Evolutionary conservation across 352 stramenopile species (phyloP), one percentile per base, ranked within the genome.

Genomic region (Pythium angustatum): DNA sequence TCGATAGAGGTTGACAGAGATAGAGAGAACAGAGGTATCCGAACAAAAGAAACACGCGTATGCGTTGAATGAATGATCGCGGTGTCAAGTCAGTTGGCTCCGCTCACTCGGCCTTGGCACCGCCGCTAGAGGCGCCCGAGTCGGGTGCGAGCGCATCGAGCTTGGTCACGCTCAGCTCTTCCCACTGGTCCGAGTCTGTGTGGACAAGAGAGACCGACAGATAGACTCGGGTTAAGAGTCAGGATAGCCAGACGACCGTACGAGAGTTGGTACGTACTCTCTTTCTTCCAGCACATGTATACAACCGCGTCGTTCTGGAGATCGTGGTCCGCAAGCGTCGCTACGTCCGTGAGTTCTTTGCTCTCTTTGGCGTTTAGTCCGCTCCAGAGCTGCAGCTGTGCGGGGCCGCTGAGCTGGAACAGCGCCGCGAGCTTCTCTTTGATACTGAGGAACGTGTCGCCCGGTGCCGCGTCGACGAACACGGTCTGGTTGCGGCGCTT

Each of bases 201-300:
- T 3, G 17, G 31, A 68, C 22, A 30, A 38, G 9, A 62, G 17
- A 41, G 33, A 49, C 2, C 34, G 24, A 30, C 22, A 64, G 10
- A 41, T 50, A 56, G 27, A 47, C 19, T 31, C 17, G 24, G 12
- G n/a, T n/a, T n/a, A n/a, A n/a, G n/a, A n/a, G n/a, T n/a, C n/a
- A n/a, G n/a, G n/a, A n/a, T n/a, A n/a, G n/a, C n/a, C n/a, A n/a
- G n/a, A n/a, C n/a, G n/a, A n/a, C n/a, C n/a, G n/a, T n/a, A n/a
- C n/a, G n/a, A n/a, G n/a, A n/a, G n/a, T n/a, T n/a, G 12, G 26
- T 0, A 83, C 81, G 64, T 66, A 90, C 79, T 87, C 77, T 91
- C 85, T 90, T 91, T 94, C 72, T 91, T 91, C 73, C 85, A 89
- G 71, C 87, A 93, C 72, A 95, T 88, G 75, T 91, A 96, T 22